phyloP scores from a whole-genome alignment of 805 yeast species.

The Peterozyma xylosa region DNA sequence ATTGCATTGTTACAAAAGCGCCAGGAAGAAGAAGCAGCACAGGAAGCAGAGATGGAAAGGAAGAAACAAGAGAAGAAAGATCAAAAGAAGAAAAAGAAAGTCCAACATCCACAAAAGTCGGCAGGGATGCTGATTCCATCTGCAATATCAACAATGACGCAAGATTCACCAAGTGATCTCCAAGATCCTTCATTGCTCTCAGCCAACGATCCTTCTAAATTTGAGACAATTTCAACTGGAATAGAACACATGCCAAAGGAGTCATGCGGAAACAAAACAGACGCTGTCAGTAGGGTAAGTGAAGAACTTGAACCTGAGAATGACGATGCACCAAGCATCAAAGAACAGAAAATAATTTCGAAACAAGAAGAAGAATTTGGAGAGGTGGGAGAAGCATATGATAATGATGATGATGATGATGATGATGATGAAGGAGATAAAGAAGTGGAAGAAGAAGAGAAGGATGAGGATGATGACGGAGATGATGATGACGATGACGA shows the following conservation, averaged over 20 bases:
- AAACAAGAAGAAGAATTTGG: conserved; percentile 9
- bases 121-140: not conserved
- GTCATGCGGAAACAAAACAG: not conserved
- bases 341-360: conserved; percentile 2
- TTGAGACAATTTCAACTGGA: too few species aligned
- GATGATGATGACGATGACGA: conserved; percentile 40
- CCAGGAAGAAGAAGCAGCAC: conserved; percentile 73
- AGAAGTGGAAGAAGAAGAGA: conserved; percentile 20
- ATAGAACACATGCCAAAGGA: not conserved
- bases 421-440: conserved; percentile 15
- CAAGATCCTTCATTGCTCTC: not conserved
- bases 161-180: not conserved
- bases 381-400: conserved; percentile 3
- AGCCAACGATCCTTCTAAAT: too few species aligned
- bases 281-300: conserved; percentile 3
- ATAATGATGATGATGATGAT: conserved; percentile 8
- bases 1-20: conserved; percentile 77
- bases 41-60: conserved; percentile 50
- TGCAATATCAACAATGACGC: not conserved
- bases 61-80: conserved; percentile 43
- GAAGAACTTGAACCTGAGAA: conserved; percentile 9
- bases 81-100: conserved; percentile 20
- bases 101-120: conserved; percentile 3
- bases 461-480: conserved; percentile 23
- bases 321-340: too few species aligned